Base-by-base conservation (phyloP, 1,284 basidiomycete species). In the Phellopilus nigrolimitatus region DNA sequence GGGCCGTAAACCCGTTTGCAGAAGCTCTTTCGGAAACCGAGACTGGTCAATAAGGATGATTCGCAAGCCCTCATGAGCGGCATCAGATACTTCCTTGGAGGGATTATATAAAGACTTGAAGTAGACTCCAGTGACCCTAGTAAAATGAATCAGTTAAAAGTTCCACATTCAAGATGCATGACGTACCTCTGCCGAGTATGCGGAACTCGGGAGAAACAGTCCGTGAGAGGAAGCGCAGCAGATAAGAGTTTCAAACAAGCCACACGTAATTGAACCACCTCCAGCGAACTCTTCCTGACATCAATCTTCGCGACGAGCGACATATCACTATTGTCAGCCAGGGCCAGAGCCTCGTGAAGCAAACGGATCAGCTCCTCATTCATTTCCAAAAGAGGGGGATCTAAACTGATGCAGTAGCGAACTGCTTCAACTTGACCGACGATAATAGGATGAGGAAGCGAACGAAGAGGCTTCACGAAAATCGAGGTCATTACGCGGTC, bases 381-480 rank as follows among this genome's bases (percentile, higher is more conserved):
- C 48, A 93, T 76, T 61, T 95, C 92, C 1, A 93, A 84, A 30
- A 97, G 76, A 1, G 91, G 88, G 9, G 94, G 92, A 36, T 87
- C 80, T 30, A 90, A 73, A 59, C 81, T 86, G 54, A 95, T 78
- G 64, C 91, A 91, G 66, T 95, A 99, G 15, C 95, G 90, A 56
- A 99, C 84, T 9, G 94, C 94, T 64, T 99, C 97, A 53, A 99
- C 95, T 78, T 98, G 94, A 27, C 95, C 97, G 52, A 99, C 97
- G 67, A 99, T 97, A 66, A 95, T 92, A 12, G 89, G 80, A 64
- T 98, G 95, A 1, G 95, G 94, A 15, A 99, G 77, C 0, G 97
- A 97, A 50, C 97, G 80, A n/a, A 99, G 76, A 15, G 97, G 97
- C 66, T 99, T 99, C 22, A 89, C 91, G 71, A 92, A 99, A 61